Base-by-base conservation (phyloP, 73 alveolate species). In the Paraurostyla sp. region DNA sequence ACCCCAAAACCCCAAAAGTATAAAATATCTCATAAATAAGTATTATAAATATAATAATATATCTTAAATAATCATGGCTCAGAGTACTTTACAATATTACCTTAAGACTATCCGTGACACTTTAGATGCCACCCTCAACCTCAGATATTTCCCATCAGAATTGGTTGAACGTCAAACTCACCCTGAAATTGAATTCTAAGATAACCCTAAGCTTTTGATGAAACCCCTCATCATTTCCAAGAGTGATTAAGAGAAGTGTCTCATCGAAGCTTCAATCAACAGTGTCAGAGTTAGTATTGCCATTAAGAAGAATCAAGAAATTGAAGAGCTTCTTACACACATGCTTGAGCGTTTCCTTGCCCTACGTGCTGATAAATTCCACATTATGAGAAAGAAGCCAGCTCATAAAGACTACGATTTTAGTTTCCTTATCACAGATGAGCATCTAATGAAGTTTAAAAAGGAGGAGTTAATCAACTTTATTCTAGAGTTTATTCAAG, bases 391-490 rank as follows among this genome's bases (percentile, higher is more conserved):
- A 71, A 95, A 95, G 91, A 92, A 87, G 88, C 97, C 97, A 6
- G 96, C 93, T 35, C 71, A 73, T 49, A 92, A 83, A 54, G 96
- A 89, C 52, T 95, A 85, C 59, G 97, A 95, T 85, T 84, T 93
- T 78, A 76, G 93, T 83, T 95, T 95, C 91, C 80, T 93, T 71
- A 91, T 95, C 62, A 93, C 96, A 38, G 94, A 95, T 71, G 93
- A 89, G 60, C 97, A 91, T 59, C 50, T 93, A 63, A 95, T 93
- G 93, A 93, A 23, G 80, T 92, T 46, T 52, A 92, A 89, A 65
- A 95, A 95, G 87, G 98, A 93, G 54, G 95, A 91, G 60, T 40
- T 95, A 27, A 92, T 95, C 68, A 93, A 93, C 91, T 95, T 95
- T 83, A 95, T 93, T 57, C 84, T 95, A 18, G 97, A 95, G 92